phyloP scores from a whole-genome alignment of 768 basidiomycete genomes.

The Lactifluus pinguis region DNA sequence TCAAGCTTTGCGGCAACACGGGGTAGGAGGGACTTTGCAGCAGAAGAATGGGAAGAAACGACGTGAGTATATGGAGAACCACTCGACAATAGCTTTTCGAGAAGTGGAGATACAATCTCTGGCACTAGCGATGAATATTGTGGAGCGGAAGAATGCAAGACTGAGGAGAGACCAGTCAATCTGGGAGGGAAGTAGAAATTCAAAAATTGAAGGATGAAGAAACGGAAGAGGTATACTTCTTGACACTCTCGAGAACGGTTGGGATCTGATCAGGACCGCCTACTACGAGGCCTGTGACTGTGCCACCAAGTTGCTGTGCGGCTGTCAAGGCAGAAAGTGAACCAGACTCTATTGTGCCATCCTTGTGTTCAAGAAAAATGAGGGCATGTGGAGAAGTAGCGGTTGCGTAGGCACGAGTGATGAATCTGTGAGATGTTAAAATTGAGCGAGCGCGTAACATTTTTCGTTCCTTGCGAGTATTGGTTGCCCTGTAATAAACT shows the following conservation, averaged over 20 bases:
- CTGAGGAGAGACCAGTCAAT: constrained; percentile 53
- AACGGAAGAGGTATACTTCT: constrained; percentile 46
- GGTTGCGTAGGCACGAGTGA: constrained; percentile 47
- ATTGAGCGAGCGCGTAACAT: constrained; percentile 10
- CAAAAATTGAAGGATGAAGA: not conserved
- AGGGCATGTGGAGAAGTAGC: constrained; percentile 61
- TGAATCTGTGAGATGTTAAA: not conserved
- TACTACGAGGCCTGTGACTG: constrained; percentile 71
- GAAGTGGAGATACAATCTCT: constrained; percentile 73
- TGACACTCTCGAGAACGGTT: constrained; percentile 59
- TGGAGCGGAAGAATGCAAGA: constrained; percentile 62
- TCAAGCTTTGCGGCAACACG: constrained; percentile 87
- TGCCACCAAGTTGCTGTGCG: constrained; percentile 75
- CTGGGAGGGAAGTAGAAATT: constrained; percentile 29
- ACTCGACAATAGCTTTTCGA: constrained; percentile 62
- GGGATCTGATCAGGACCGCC: constrained; percentile 63
- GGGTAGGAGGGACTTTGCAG: constrained; percentile 87
- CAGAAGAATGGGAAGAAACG: constrained; percentile 84
- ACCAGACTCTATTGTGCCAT: constrained; percentile 72
- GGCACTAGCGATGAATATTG: constrained; percentile 63
- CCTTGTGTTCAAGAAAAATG: constrained; percentile 83
- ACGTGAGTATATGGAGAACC: constrained; percentile 76
- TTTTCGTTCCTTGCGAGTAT: not conserved
- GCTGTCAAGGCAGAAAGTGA: constrained; percentile 90
- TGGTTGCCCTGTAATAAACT: not conserved